A percentile compares a stretch with the other conserved stretches of the same genome.
These are phyloP conservation scores for Tetrahymena elliotti DNA, from an alignment of 73 alveolate species.

Conservation along the genomic window DNA sequence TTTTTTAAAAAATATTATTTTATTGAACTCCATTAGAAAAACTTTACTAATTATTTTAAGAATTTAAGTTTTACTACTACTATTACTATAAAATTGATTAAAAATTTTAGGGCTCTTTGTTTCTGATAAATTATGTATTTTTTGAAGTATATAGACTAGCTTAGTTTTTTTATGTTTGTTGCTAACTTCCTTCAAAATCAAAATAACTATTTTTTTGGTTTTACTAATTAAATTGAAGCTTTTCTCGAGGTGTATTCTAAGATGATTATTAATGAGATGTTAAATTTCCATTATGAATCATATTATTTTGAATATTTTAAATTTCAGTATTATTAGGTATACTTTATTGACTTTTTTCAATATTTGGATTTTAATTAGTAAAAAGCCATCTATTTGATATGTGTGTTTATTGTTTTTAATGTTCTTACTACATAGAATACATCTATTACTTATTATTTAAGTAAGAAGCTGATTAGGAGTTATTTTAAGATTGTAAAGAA, in stretches of 20 bases:
- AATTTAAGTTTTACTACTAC: not conserved
- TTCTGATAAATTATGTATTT: not conserved
- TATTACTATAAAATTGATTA: not conserved
- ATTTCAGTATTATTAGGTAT: not conserved
- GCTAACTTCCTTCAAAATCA: not conserved
- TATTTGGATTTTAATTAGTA: not conserved
- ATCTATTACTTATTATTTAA: too few relatives aligned
- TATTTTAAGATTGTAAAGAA: too few relatives aligned
- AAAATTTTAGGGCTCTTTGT: not conserved
- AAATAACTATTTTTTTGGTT: not conserved
- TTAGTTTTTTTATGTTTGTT: not conserved
- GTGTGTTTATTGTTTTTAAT: not conserved
- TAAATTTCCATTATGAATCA: not conserved
- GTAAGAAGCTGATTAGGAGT: not conserved
- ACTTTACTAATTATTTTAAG: not conserved
- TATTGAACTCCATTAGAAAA: not conserved
- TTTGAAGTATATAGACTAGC: not conserved
- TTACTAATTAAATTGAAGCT: not conserved
- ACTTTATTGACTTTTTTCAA: not conserved
- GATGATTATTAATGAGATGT: not conserved
- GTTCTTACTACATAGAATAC: not conserved
- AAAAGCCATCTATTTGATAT: not conserved
- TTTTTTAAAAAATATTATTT: not conserved
- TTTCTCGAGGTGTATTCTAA: not conserved
- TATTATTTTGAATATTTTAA: not conserved